Percentiles rank a stretch among this genome's conserved stretches.
Conservation (phyloP, 306 rosid genomes). For the Quercus dentata region DNA sequence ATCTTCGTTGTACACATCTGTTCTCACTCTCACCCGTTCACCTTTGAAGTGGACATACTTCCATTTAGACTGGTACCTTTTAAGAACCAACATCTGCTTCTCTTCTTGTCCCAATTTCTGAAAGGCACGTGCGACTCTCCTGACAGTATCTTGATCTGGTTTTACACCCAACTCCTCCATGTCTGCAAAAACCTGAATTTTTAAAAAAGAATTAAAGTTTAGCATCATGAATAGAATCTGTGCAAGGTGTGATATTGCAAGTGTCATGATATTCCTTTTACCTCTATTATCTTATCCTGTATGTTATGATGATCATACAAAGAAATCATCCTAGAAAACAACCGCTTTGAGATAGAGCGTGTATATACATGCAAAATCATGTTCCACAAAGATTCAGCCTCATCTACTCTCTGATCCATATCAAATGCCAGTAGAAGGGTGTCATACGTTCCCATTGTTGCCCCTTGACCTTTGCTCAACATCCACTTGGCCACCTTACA, state of each 20-base stretch:
- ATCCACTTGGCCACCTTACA: conserved; percentile 90
- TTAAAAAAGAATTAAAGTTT: conserved; percentile 4
- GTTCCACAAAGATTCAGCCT: conserved; percentile 96
- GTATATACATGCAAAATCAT: conserved; percentile 73
- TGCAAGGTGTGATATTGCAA: not conserved
- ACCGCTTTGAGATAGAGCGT: conserved; percentile 70
- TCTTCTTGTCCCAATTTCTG: conserved; percentile 62
- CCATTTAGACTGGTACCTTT: conserved; percentile 72
- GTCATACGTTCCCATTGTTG: conserved; percentile 91
- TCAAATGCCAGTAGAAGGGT: conserved; percentile 89
- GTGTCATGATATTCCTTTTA: conserved; percentile 15
- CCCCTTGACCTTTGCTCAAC: conserved; percentile 95
- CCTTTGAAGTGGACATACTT: conserved; percentile 81
- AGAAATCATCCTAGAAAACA: conserved; percentile 86
- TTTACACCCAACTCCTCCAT: conserved; percentile 81
- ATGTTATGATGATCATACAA: conserved; percentile 71
- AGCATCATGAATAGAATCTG: not conserved
- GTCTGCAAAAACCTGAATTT: conserved; percentile 75
- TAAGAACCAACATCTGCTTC: conserved; percentile 49
- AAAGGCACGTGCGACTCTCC: conserved; percentile 64
- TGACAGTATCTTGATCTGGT: conserved; percentile 86
- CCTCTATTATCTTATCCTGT: conserved; percentile 71
- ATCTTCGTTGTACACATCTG: conserved; percentile 37
- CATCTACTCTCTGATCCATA: conserved; percentile 76
- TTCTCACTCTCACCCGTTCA: conserved; percentile 73